Percentiles rank a stretch among this genome's conserved stretches.
These are phyloP conservation scores for Candida endomychidarum DNA, from an alignment of 805 yeast genomes.

Conservation along the genomic window DNA sequence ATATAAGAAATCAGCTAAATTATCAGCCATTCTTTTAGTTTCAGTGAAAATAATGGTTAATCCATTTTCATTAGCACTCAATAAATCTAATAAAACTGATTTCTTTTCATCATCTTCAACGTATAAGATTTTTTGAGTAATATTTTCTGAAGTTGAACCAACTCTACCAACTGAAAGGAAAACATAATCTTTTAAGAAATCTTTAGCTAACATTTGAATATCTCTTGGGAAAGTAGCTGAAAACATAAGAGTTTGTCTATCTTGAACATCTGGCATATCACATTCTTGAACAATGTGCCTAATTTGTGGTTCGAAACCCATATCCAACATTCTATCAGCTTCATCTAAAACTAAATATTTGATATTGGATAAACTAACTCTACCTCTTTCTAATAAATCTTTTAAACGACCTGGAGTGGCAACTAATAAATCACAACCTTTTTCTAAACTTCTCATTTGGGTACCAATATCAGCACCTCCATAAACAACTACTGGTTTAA, in stretches of 20 bases:
- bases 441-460: constrained; percentile 84
- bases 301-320: constrained; percentile 99
- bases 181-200: constrained; percentile 92
- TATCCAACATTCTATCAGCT: constrained; percentile 99
- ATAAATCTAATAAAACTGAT: constrained; percentile 81
- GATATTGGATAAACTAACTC: constrained; percentile 83
- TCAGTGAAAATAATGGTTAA: constrained; percentile 94
- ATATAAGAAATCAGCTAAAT: constrained; percentile 86
- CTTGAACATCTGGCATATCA: constrained; percentile 91
- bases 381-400: constrained; percentile 93
- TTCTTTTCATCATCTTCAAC: constrained; percentile 95
- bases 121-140: constrained; percentile 87
- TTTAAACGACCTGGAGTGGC: constrained; percentile 99
- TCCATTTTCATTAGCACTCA: constrained; percentile 74
- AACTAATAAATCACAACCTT: constrained; percentile 93
- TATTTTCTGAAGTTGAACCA: constrained; percentile 98
- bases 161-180: constrained; percentile 98
- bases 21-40: constrained; percentile 98
- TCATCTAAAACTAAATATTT: constrained; percentile 95
- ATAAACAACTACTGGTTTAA: constrained; percentile 90
- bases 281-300: constrained; percentile 97
- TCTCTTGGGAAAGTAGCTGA: constrained; percentile 99
- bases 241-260: constrained; percentile 97
- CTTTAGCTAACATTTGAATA: constrained; percentile 95
- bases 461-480: constrained; percentile 96